These are phyloP conservation scores for Microsporum audouinii DNA, from an alignment of 2,329 filamentous ascomycete species.

Conservation along the genomic window DNA sequence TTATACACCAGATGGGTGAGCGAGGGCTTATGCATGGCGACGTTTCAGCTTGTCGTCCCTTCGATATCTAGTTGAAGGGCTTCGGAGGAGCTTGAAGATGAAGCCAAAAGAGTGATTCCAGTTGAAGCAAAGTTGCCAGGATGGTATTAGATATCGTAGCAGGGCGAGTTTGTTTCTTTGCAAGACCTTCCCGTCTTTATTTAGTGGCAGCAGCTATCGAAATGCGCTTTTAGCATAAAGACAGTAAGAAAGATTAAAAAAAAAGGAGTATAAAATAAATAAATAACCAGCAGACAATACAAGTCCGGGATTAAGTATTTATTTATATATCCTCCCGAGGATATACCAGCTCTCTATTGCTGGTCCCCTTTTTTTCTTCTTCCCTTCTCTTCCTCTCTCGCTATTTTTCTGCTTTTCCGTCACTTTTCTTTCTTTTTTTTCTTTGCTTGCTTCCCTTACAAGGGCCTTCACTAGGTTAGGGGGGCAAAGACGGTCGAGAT, in stretches of 20 bases:
- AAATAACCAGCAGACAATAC: too few species aligned
- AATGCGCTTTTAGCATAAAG: background rate
- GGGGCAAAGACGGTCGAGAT: background rate
- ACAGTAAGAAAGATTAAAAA: too few species aligned
- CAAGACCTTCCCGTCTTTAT: background rate
- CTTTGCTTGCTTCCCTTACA: background rate
- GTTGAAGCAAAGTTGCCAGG: background rate
- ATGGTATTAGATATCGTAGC: background rate
- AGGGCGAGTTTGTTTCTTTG: too few species aligned
- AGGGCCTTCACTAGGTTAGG: too few species aligned
- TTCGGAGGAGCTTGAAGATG: background rate
- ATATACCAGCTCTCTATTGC: background rate
- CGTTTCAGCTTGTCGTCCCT: background rate
- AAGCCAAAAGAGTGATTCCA: too few species aligned
- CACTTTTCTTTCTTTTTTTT: background rate
- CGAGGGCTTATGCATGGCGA: slow-evolving; percentile 49
- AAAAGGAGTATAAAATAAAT: too few species aligned
- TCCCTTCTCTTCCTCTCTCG: background rate
- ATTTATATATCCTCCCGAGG: background rate
- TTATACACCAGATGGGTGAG: slow-evolving; percentile 49
- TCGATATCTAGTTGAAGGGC: background rate
- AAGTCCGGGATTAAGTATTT: background rate
- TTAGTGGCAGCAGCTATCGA: background rate
- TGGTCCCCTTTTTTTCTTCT: background rate
- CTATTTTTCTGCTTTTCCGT: background rate